Percentiles rank a stretch among this genome's conserved stretches.
Conservation (phyloP, 129 eudicot species). For the Pulicaria dysenterica region DNA sequence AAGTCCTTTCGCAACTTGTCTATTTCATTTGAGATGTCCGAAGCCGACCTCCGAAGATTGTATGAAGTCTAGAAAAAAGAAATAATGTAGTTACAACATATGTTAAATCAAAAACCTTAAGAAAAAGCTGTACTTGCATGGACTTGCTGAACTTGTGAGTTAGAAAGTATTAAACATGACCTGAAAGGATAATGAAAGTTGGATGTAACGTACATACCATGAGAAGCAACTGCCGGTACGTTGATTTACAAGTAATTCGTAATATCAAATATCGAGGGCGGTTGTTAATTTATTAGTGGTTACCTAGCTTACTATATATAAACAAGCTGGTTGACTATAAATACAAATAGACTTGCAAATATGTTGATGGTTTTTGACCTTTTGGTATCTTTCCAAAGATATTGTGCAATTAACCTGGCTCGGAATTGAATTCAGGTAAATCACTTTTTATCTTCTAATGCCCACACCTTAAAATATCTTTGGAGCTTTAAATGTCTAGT, state of each 20-base stretch:
- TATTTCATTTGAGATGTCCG: conserved; percentile 37
- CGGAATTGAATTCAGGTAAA: conserved; percentile 12
- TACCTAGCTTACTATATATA: neutral
- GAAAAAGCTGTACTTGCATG: neutral
- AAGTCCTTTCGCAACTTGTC: conserved; percentile 27
- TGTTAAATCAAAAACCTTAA: neutral
- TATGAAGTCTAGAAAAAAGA: conserved; percentile 1
- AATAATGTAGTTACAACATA: neutral
- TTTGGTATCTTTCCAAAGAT: neutral
- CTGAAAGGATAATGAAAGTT: neutral
- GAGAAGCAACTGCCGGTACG: conserved; percentile 15
- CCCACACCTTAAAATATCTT: conserved; percentile 4
- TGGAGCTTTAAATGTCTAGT: conserved; percentile 20
- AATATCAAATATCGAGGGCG: too few species aligned
- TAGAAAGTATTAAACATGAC: neutral
- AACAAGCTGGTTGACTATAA: neutral
- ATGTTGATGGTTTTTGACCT: neutral
- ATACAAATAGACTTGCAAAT: conserved; percentile 3
- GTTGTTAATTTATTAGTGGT: neutral
- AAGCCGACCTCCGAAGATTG: conserved; percentile 39
- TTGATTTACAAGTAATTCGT: conserved; percentile 12
- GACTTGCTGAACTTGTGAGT: too few species aligned
- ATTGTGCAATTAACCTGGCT: conserved; percentile 4
- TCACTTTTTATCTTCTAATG: neutral
- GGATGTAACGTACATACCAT: conserved; percentile 31